Evolutionary conservation across 225 moss, liverwort and hornwort species (phyloP), one percentile per base, ranked within the genome.

Genomic region (Asterella californica): DNA sequence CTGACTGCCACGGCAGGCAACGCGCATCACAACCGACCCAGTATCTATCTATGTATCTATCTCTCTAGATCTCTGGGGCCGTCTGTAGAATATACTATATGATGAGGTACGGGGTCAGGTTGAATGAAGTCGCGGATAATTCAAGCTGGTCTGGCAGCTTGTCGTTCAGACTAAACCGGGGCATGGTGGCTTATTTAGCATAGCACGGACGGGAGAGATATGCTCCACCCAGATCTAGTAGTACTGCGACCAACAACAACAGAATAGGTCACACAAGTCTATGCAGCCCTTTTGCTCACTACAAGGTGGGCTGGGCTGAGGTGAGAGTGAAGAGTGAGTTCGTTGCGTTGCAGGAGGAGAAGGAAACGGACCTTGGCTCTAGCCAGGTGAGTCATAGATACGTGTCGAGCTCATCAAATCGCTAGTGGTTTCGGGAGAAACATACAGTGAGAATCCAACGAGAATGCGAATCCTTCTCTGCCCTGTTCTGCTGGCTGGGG

Each of bases 281-380:
- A n/a, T 33, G 65, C 4, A 3, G 7, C 4, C 65, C 32, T 69
- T 69, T 69, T 11, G 68, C 68, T 69, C n/a, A 29, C 34, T 69
- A 11, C 12, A 12, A 52, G 14, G 7, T 69, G 4, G 68, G 33
- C 27, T 69, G 68, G 68, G 68, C 68, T 69, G 37, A 37, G 10
- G 32, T 66, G 65, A 66, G 32, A 22, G 65, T 42, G 42, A 42
- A 7, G 7, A 66, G 27, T 19, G 15, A 27, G 65, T 34, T 69
- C 68, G 68, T 69, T 69, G 68, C 68, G 15, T 69, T 69, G 68
- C 33, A 69, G 68, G 19, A 69, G 68, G 68, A 69, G 68, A 69
- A 69, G 29, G 34, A 69, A 69, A 5, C 68, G 68, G 33, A 33
- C 5, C 1, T 33, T 33, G 37, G 12, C 32, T 32, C 7, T 33